Evolutionary conservation across 192 early-diverging fungal species (phyloP), one percentile per base, ranked within the genome.

Genomic region (Blastocladiella britannica): DNA sequence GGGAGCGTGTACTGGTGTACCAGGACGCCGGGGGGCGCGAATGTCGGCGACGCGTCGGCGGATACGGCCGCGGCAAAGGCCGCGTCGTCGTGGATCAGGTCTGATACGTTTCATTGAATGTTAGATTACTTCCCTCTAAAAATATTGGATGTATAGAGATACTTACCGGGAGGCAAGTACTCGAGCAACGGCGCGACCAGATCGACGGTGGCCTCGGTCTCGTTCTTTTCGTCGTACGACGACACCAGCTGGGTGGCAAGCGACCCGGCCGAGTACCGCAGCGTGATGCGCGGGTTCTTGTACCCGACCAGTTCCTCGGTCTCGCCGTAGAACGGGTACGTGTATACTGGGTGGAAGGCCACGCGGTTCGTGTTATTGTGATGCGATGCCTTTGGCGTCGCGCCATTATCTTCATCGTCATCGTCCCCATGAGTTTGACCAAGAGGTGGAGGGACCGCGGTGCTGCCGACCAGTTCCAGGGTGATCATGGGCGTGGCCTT

Each of bases 31-130:
- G 37, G 37, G 12, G 37, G 37, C 37, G 37, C n/a, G 37, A 20
- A 47, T 20, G 12, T 47, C 15, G n/a, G n/a, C n/a, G n/a, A n/a
- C n/a, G 15, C 15, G 4, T 47, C 37, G 9, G 12, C n/a, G 37
- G 37, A 9, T 9, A 47, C 15, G 15, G 37, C 37, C 37, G 12
- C n/a, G 37, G 37, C 37, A 47, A 47, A 47, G 37, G 37, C 37
- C 15, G n/a, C 37, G n/a, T 47, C 37, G 37, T 47, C 37, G 37
- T 47, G 37, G 37, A 47, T 47, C 37, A 47, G 37, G 37, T 47
- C 37, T n/a, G n/a, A n/a, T n/a, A n/a, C n/a, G n/a, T n/a, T n/a
- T n/a, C n/a, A n/a, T n/a, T n/a, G n/a, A n/a, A n/a, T n/a, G n/a
- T n/a, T n/a, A n/a, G n/a, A n/a, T n/a, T n/a, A n/a, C n/a, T n/a